A percentile compares a stretch with the other conserved stretches of the same genome.
phyloP scores from a whole-genome alignment of 2,329 filamentous ascomycete species.

The Cercospora citrullina region DNA sequence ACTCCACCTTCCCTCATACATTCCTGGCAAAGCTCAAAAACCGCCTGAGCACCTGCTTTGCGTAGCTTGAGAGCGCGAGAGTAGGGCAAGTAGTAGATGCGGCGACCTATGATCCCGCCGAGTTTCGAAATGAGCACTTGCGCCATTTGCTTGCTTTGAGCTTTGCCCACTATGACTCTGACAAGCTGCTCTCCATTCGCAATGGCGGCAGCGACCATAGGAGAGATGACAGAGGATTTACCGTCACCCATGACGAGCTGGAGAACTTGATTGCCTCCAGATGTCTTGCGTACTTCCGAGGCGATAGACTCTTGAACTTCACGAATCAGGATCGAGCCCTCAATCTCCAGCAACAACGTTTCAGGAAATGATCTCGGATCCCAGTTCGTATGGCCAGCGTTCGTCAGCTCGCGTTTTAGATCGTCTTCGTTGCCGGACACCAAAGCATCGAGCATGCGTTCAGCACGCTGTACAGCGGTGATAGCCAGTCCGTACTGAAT shows the following conservation, averaged over 20 bases:
- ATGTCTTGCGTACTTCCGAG: conserved; percentile 57
- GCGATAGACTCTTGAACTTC: conserved; percentile 64
- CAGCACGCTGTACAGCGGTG: conserved; percentile 48
- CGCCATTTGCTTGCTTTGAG: conserved; percentile 58
- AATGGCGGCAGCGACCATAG: conserved; percentile 56
- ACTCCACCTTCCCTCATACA: conserved; percentile 52
- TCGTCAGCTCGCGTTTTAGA: conserved; percentile 48
- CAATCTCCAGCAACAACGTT: conserved; percentile 67
- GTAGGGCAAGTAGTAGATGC: conserved; percentile 59
- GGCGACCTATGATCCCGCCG: conserved; percentile 56
- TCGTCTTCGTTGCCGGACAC: conserved; percentile 21
- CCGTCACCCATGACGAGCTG: conserved; percentile 73
- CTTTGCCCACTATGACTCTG: conserved; percentile 58
- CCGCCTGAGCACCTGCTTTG: conserved; percentile 35
- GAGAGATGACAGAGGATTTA: conserved; percentile 68
- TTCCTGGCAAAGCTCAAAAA: conserved; percentile 44
- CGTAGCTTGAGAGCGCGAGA: conserved; percentile 52
- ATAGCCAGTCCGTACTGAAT: conserved; percentile 48
- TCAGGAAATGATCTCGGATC: conserved; percentile 54
- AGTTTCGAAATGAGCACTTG: conserved; percentile 57
- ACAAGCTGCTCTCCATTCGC: conserved; percentile 48
- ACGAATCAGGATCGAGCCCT: conserved; percentile 62
- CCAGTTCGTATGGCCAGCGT: conserved; percentile 59
- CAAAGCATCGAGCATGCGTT: conserved; percentile 41
- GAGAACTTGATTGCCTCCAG: conserved; percentile 54